These are phyloP conservation scores for Parasitella parasitica DNA, from an alignment of 371 early-diverging fungal species.

Conservation along the genomic window DNA sequence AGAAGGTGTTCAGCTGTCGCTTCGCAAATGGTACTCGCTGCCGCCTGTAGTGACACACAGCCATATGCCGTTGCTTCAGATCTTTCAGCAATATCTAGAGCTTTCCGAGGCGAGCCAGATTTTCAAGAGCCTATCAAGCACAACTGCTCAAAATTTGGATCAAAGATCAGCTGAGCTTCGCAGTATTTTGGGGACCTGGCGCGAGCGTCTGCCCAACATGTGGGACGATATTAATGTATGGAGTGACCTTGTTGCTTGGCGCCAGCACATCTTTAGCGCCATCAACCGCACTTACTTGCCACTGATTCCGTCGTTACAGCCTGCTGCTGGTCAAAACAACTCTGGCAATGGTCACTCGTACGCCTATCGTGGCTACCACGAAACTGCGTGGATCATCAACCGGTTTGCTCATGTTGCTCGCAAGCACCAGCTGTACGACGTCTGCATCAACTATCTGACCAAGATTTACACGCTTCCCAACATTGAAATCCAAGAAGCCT, in stretches of 20 bases:
- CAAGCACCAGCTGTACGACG: slow-evolving; percentile 92
- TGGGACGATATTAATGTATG: slow-evolving; percentile 98
- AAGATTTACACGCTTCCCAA: slow-evolving; percentile 99
- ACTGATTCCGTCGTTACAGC: slow-evolving; percentile 70
- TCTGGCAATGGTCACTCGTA: slow-evolving; percentile 73
- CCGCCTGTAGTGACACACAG: slow-evolving; percentile 82
- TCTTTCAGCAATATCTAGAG: slow-evolving; percentile 96
- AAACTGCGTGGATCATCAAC: slow-evolving; percentile 99
- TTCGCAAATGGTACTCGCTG: slow-evolving; percentile 85
- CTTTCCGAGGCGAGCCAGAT: slow-evolving; percentile 91
- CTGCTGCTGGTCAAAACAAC: slow-evolving; percentile 50
- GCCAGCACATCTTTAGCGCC: slow-evolving; percentile 95
- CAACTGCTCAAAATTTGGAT: slow-evolving; percentile 82
- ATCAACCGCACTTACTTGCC: slow-evolving; percentile 95
- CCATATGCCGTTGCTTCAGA: slow-evolving; percentile 85
- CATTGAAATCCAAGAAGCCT: slow-evolving; percentile 99
- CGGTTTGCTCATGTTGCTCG: slow-evolving; percentile 99
- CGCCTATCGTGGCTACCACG: slow-evolving; percentile 98
- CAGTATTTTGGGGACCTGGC: slow-evolving; percentile 91
- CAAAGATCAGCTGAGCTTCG: slow-evolving; percentile 85
- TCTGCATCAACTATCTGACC: slow-evolving; percentile 90
- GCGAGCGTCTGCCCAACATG: slow-evolving; percentile 94
- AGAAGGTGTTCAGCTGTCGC: slow-evolving; percentile 83
- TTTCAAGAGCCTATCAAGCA: slow-evolving; percentile 74
- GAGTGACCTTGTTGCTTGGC: slow-evolving; percentile 97